Conservation (phyloP, 768 basidiomycete species). For the Amanita thiersii region DNA sequence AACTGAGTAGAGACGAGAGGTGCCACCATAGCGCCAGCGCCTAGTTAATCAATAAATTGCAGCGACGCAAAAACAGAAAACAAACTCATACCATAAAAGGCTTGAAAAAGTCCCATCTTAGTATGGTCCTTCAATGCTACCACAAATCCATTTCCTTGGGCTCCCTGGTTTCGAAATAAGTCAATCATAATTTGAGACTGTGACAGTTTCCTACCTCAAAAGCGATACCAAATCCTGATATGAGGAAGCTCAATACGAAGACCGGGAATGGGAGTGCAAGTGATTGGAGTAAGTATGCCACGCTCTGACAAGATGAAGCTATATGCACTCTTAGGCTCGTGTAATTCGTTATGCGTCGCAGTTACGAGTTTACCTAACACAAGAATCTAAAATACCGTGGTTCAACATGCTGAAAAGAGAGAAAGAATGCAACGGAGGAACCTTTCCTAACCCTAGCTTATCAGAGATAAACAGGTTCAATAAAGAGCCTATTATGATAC, state of each 20-base stretch:
- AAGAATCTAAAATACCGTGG: too few relatives aligned
- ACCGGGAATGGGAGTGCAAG: conserved; percentile 58
- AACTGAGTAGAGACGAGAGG: conserved; percentile 83
- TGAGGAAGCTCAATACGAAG: conserved; percentile 39
- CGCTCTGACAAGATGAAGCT: conserved; percentile 42
- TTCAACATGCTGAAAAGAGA: too few relatives aligned
- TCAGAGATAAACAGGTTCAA: conserved; percentile 29
- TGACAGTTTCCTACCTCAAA: conserved; percentile 31
- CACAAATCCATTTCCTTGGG: conserved; percentile 66
- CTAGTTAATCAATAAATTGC: conserved; percentile 22
- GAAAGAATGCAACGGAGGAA: too few relatives aligned
- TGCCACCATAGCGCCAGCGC: conserved; percentile 57
- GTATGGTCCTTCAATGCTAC: conserved; percentile 46
- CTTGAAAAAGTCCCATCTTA: conserved; percentile 68
- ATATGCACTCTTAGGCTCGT: conserved; percentile 42
- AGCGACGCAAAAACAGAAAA: not conserved
- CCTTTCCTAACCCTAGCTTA: conserved; percentile 34
- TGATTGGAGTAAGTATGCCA: conserved; percentile 46
- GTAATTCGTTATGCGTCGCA: not conserved
- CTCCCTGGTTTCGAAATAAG: conserved; percentile 29
- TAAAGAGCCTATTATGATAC: conserved; percentile 31
- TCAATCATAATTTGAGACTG: not conserved
- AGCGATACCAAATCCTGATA: conserved; percentile 37
- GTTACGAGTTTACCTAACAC: not conserved
- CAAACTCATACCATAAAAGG: conserved; percentile 43